Percentiles rank a stretch among this genome's conserved stretches.
phyloP scores from a whole-genome alignment of 2,329 filamentous ascomycete genomes.

The Purpureocillium lavendulum region DNA sequence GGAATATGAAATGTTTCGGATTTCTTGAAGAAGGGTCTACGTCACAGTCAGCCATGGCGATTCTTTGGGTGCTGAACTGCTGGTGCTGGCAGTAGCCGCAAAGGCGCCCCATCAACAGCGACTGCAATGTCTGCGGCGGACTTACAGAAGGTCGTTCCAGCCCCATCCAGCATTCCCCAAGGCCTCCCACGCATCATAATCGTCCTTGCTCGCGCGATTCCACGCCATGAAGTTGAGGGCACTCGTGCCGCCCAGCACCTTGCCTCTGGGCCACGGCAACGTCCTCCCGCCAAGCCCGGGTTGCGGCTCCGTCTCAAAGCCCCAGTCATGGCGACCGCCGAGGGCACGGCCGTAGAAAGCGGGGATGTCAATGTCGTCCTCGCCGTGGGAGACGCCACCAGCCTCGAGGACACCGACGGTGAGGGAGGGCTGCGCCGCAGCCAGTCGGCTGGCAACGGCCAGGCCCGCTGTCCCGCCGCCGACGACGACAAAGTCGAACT shows the following conservation, averaged over 20 bases:
- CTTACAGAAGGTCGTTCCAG: slow-evolving; percentile 34
- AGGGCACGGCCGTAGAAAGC: slow-evolving; percentile 26
- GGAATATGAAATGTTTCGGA: slow-evolving; percentile 38
- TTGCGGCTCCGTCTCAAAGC: slow-evolving; percentile 30
- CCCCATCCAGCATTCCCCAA: slow-evolving; percentile 52
- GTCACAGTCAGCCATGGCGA: too few species aligned
- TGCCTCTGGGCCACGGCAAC: slow-evolving; percentile 33
- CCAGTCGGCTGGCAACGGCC: slow-evolving; percentile 38
- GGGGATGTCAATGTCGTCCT: slow-evolving; percentile 28
- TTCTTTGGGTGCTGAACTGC: too few species aligned
- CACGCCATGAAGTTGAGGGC: slow-evolving; percentile 52
- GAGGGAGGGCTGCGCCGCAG: slow-evolving; percentile 25
- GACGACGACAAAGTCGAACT: slow-evolving; percentile 32
- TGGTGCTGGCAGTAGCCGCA: too few species aligned
- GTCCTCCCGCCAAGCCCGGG: slow-evolving; percentile 26
- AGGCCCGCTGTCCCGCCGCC: slow-evolving; percentile 48
- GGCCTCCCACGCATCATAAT: slow-evolving; percentile 48
- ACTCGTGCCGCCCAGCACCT: slow-evolving; percentile 53
- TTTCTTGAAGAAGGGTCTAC: slow-evolving; percentile 42
- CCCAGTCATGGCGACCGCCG: slow-evolving; percentile 31
- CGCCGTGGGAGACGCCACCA: slow-evolving; percentile 16
- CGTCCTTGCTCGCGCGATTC: slow-evolving; percentile 34
- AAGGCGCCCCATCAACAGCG: too few species aligned
- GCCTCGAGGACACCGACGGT: slow-evolving; percentile 23
- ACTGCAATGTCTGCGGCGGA: too few species aligned